Percentiles rank a stretch among this genome's conserved stretches.
These are phyloP conservation scores for Termitomyces sp. DNA, from an alignment of 768 basidiomycete species.

Conservation along the genomic window DNA sequence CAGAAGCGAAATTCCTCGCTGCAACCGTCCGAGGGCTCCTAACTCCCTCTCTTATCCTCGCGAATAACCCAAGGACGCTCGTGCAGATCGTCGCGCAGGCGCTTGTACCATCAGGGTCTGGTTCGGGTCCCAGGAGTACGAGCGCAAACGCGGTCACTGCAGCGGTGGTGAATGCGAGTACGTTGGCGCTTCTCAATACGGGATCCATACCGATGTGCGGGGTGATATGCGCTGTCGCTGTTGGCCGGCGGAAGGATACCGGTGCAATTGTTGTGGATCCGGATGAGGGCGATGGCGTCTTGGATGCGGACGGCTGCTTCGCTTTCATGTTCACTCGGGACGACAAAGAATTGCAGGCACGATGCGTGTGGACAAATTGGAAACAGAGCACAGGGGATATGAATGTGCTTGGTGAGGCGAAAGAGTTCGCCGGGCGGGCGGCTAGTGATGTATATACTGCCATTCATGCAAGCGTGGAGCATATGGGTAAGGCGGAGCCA, in stretches of 20 bases:
- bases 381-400: constrained; percentile 22
- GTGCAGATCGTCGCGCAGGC: constrained; percentile 76
- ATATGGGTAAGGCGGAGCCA: constrained; percentile 3
- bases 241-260: constrained; percentile 31
- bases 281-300: constrained; percentile 32
- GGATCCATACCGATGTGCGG: constrained; percentile 71
- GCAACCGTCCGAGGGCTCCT: constrained; percentile 50
- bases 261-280: constrained; percentile 47
- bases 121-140: not conserved
- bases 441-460: constrained; percentile 40
- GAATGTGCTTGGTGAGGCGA: constrained; percentile 36
- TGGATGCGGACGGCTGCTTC: constrained; percentile 55
- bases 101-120: constrained; percentile 23
- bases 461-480: constrained; percentile 38
- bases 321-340: constrained; percentile 52
- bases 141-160: constrained; percentile 42
- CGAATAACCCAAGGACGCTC: constrained; percentile 64
- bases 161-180: constrained; percentile 65
- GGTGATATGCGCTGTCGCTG: constrained; percentile 63
- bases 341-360: constrained; percentile 12
- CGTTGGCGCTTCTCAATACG: constrained; percentile 61
- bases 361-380: constrained; percentile 59
- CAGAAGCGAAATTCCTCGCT: constrained; percentile 57
- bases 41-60: constrained; percentile 57
- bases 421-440: constrained; percentile 40